phyloP scores from a whole-genome alignment of 2,329 filamentous ascomycete species.

The Macrophomina tecta region DNA sequence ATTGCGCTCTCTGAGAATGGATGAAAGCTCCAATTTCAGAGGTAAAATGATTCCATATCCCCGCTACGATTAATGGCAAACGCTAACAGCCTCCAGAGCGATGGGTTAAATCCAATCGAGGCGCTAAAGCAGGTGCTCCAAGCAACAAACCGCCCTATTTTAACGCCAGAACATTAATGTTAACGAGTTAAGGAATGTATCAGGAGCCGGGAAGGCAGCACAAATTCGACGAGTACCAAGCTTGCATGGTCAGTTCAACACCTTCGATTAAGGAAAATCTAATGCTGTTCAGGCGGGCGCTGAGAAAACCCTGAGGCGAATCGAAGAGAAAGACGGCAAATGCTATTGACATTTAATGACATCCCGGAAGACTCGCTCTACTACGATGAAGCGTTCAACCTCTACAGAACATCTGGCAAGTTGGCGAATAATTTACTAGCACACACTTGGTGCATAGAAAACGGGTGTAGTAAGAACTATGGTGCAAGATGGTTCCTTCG shows the following conservation, averaged over 20 bases:
- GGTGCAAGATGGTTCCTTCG: constrained; percentile 12
- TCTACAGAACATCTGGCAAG: background rate
- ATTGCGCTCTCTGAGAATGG: too few relatives aligned
- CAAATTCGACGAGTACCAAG: background rate
- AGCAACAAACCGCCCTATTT: background rate
- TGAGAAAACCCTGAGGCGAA: background rate
- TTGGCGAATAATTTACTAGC: background rate
- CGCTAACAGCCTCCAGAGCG: too few relatives aligned
- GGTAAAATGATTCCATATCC: too few relatives aligned
- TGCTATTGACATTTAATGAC: background rate
- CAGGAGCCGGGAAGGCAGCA: background rate
- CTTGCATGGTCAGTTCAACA: background rate
- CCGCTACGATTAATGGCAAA: too few relatives aligned
- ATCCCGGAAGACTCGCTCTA: constrained; percentile 3
- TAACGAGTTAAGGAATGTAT: background rate
- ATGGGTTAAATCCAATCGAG: background rate
- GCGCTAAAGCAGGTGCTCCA: background rate
- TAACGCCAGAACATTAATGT: background rate
- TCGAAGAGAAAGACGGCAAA: constrained; percentile 2
- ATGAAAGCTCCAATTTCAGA: too few relatives aligned
- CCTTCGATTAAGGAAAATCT: background rate
- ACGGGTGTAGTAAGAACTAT: background rate
- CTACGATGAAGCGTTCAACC: background rate
- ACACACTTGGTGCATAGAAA: background rate
- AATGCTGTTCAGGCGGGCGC: background rate